phyloP scores from a whole-genome alignment of 2,329 filamentous ascomycete genomes.

The Aspergillus costaricaensis region DNA sequence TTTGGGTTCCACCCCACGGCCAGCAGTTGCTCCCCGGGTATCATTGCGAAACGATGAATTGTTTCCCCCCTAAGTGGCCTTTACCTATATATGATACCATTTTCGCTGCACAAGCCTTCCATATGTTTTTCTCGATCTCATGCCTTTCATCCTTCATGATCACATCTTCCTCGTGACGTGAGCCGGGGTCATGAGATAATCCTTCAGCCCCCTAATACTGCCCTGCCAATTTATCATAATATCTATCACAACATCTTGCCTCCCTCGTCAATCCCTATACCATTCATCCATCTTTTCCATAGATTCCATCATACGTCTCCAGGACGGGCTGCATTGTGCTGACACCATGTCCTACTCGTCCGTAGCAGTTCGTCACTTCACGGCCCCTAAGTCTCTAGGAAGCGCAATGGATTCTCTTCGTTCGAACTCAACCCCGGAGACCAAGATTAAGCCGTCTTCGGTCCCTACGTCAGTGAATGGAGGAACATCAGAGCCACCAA shows the following conservation, averaged over 20 bases:
- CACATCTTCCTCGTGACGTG: slow-evolving; percentile 13
- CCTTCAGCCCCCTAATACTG: slow-evolving; percentile 73
- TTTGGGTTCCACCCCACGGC: neutral
- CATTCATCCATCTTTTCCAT: slow-evolving; percentile 70
- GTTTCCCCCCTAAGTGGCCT: neutral
- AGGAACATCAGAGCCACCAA: slow-evolving; percentile 41
- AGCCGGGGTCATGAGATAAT: slow-evolving; percentile 46
- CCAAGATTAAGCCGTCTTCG: slow-evolving; percentile 19
- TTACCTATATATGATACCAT: neutral
- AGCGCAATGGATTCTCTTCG: slow-evolving; percentile 60
- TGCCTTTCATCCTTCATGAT: slow-evolving; percentile 7
- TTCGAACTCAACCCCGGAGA: slow-evolving; percentile 30
- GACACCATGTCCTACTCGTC: slow-evolving; percentile 60
- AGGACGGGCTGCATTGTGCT: slow-evolving; percentile 35
- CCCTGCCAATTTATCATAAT: slow-evolving; percentile 83
- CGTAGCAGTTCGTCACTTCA: slow-evolving; percentile 70
- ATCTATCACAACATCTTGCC: slow-evolving; percentile 89
- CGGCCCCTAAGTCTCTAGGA: slow-evolving; percentile 70
- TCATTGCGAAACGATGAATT: neutral
- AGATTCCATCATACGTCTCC: slow-evolving; percentile 51
- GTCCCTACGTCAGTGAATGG: slow-evolving; percentile 18
- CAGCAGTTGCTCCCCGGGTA: slow-evolving; percentile 1
- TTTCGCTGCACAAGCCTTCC: slow-evolving; percentile 2
- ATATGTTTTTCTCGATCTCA: slow-evolving; percentile 4
- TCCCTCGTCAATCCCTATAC: slow-evolving; percentile 78